These are phyloP conservation scores for Ceratobasidium sp. DNA, from an alignment of 1,284 basidiomycete genomes.

Conservation along the genomic window DNA sequence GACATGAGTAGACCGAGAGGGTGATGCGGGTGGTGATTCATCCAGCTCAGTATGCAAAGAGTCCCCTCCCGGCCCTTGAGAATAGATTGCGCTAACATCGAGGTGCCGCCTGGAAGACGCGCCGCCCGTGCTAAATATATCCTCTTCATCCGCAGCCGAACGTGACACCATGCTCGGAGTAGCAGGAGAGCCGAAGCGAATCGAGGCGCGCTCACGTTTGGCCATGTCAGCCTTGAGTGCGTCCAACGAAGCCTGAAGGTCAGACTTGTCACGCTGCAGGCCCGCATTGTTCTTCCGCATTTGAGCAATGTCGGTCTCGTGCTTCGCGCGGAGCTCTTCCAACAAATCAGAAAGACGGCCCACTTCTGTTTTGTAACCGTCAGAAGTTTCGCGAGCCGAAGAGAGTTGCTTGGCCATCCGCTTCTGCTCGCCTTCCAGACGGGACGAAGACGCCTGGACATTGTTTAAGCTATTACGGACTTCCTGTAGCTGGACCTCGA, in stretches of 20 bases:
- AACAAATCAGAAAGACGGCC: conserved; percentile 72
- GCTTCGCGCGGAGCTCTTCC: conserved; percentile 83
- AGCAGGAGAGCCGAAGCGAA: conserved; percentile 69
- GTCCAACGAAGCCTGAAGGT: conserved; percentile 82
- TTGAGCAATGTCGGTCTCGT: conserved; percentile 90
- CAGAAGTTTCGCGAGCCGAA: conserved; percentile 73
- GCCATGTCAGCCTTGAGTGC: conserved; percentile 71
- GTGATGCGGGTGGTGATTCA: conserved; percentile 70
- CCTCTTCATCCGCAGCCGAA: conserved; percentile 61
- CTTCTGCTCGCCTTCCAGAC: conserved; percentile 82
- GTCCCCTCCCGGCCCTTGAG: conserved; percentile 54
- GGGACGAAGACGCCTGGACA: conserved; percentile 67
- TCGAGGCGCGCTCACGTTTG: conserved; percentile 62
- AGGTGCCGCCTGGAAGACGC: conserved; percentile 68
- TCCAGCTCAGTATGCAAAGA: conserved; percentile 62
- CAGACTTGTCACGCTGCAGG: conserved; percentile 87
- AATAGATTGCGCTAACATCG: conserved; percentile 64
- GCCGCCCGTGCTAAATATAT: conserved; percentile 65
- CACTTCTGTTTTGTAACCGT: conserved; percentile 84
- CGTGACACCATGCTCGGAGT: conserved; percentile 62
- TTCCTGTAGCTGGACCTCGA: conserved; percentile 91
- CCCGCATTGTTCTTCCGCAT: conserved; percentile 86
- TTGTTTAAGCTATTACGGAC: conserved; percentile 73
- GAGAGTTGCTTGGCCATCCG: conserved; percentile 78
- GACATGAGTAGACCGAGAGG: conserved; percentile 58